Percentiles rank a stretch among this genome's conserved stretches.
These are phyloP conservation scores for Agaricus subrufescens DNA, from an alignment of 768 basidiomycete species.

Conservation along the genomic window DNA sequence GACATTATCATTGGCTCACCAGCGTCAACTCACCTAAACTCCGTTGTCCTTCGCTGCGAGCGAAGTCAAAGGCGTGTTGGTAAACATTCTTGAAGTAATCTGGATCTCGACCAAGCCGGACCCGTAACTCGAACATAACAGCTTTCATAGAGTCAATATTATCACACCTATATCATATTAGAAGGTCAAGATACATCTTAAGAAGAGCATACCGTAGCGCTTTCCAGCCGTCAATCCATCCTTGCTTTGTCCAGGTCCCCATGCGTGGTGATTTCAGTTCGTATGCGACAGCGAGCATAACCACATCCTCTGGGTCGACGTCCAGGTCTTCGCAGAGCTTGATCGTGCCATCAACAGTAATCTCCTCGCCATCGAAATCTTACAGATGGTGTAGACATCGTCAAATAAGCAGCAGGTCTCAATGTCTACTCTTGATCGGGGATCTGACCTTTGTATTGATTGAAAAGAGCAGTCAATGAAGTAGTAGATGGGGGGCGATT, in stretches of 20 bases:
- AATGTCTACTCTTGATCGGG: neutral
- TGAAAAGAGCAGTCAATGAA: constrained; percentile 56
- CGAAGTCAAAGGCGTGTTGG: constrained; percentile 77
- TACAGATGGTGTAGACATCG: neutral
- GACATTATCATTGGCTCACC: neutral
- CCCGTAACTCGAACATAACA: constrained; percentile 48
- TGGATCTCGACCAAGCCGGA: constrained; percentile 58
- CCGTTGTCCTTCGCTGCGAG: constrained; percentile 69
- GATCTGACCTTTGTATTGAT: constrained; percentile 59
- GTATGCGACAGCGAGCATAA: constrained; percentile 75
- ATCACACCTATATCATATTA: constrained; percentile 47
- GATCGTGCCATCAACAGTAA: constrained; percentile 78
- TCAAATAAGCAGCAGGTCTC: neutral
- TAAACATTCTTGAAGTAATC: constrained; percentile 78
- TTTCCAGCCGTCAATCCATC: constrained; percentile 84
- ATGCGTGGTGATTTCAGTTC: constrained; percentile 74
- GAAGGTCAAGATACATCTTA: neutral
- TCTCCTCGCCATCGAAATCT: constrained; percentile 61
- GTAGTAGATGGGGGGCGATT: constrained; percentile 38
- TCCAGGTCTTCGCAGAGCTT: constrained; percentile 64
- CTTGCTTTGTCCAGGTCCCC: constrained; percentile 64
- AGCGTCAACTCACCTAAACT: constrained; percentile 54
- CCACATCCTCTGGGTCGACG: constrained; percentile 76
- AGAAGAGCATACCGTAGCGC: constrained; percentile 48
- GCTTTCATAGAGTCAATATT: constrained; percentile 56